A percentile compares a stretch with the other conserved stretches of the same genome.
Evolutionary conservation across 2,329 filamentous ascomycete genomes (phyloP).

Genomic region (Thielaviopsis populi): DNA sequence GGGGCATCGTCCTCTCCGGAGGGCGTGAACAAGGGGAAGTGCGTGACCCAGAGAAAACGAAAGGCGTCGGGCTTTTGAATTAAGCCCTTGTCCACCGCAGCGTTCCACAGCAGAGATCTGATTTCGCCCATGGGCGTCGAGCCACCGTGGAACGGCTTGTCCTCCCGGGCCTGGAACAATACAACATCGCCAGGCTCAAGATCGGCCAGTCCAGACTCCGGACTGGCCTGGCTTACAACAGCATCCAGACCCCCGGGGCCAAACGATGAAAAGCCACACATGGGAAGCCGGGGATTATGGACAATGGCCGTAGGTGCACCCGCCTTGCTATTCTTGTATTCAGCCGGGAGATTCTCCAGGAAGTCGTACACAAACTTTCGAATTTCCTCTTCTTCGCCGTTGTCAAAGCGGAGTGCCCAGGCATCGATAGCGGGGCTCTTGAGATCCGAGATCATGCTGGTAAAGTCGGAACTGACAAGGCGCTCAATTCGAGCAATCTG

Average conservation of each 20-base stretch:
- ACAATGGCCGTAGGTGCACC: constrained; percentile 72
- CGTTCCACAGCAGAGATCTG: constrained; percentile 52
- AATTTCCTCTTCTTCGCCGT: constrained; percentile 36
- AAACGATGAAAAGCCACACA: constrained; percentile 61
- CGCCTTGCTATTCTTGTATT: constrained; percentile 52
- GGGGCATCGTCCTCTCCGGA: constrained; percentile 38
- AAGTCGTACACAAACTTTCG: constrained; percentile 51
- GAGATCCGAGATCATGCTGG: constrained; percentile 59
- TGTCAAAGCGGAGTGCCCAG: constrained; percentile 48
- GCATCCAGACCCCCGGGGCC: constrained; percentile 30
- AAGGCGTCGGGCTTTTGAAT: constrained; percentile 37
- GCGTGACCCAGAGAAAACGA: constrained; percentile 68
- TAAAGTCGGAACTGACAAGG: constrained; percentile 46
- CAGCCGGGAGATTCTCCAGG: constrained; percentile 47
- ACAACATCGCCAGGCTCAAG: constrained; percentile 63
- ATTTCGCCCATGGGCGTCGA: constrained; percentile 59
- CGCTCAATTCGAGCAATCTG: constrained; percentile 53
- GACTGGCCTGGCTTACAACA: constrained; percentile 22
- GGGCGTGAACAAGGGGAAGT: constrained; percentile 87
- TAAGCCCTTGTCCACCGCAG: constrained; percentile 48
- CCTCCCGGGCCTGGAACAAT: constrained; percentile 62
- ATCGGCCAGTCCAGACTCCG: constrained; percentile 20
- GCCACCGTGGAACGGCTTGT: constrained; percentile 51
- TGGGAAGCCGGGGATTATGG: constrained; percentile 55
- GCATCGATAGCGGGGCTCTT: constrained; percentile 57